A percentile compares a stretch with the other conserved stretches of the same genome.
These are phyloP conservation scores for Oidium heveae DNA, from an alignment of 2,329 filamentous ascomycete genomes.

Conservation along the genomic window DNA sequence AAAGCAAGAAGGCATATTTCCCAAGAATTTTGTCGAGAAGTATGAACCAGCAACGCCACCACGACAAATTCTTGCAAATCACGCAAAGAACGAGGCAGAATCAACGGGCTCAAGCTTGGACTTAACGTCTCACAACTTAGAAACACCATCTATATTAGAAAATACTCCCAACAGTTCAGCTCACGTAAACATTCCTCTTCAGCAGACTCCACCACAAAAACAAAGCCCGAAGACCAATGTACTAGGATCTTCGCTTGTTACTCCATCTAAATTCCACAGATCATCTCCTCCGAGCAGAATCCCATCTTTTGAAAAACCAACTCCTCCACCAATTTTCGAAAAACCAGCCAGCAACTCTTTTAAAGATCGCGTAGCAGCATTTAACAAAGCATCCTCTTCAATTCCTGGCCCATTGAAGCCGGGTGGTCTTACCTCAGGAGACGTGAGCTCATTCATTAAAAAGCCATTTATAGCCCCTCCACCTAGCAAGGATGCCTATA, in stretches of 20 bases:
- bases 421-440: conserved; percentile 29
- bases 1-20: conserved; percentile 71
- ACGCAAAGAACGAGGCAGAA: conserved; percentile 14
- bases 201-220: too few relatives aligned
- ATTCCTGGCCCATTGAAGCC: conserved; percentile 84
- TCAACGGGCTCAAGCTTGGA: too few relatives aligned
- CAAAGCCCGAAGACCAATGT: too few relatives aligned
- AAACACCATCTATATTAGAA: conserved; percentile 13
- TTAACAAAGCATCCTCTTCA: conserved; percentile 77
- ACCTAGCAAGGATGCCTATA: conserved; percentile 73
- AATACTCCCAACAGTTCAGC: conserved; percentile 16
- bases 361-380: conserved; percentile 85
- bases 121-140: conserved; percentile 6
- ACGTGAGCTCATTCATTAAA: conserved; percentile 55
- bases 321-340: conserved; percentile 40
- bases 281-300: conserved; percentile 1
- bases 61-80: conserved; percentile 52
- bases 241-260: too few relatives aligned
- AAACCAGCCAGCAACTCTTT: conserved; percentile 62
- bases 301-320: conserved; percentile 18
- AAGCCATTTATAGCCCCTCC: conserved; percentile 93
- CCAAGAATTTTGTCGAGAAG: conserved; percentile 90
- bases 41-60: conserved; percentile 81
- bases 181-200: too few relatives aligned
- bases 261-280: too few relatives aligned